phyloP scores from a whole-genome alignment of 1,284 basidiomycete genomes.

The Malassezia furfur region DNA sequence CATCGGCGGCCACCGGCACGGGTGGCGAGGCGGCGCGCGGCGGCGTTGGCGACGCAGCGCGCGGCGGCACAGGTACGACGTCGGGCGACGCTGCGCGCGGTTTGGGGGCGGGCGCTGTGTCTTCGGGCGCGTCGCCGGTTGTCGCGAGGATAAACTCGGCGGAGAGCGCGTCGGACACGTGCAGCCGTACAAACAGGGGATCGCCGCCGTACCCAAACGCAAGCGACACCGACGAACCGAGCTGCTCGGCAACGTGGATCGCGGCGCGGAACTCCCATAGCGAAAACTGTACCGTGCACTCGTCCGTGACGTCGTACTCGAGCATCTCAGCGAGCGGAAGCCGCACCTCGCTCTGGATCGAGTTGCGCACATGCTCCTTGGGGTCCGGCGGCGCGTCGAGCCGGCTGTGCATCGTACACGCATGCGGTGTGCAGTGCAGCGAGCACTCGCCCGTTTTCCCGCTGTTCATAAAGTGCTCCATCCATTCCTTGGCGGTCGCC shows the following conservation, averaged over 20 bases:
- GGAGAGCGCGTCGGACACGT: constrained; percentile 12
- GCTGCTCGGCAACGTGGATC: constrained; percentile 21
- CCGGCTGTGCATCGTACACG: constrained; percentile 22
- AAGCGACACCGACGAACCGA: constrained; percentile 19
- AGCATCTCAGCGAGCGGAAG: constrained; percentile 23
- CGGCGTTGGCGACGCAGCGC: no score
- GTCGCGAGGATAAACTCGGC: constrained; percentile 35
- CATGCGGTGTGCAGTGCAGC: constrained; percentile 15
- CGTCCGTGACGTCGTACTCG: constrained; percentile 20
- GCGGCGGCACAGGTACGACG: no score
- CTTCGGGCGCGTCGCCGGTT: constrained; percentile 5
- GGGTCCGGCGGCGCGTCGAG: constrained; percentile 12
- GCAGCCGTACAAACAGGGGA: constrained; percentile 27
- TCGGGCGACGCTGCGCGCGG: no score
- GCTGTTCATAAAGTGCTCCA: constrained; percentile 27
- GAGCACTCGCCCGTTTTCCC: constrained; percentile 27
- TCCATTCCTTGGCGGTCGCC: constrained; percentile 27
- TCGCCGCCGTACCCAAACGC: constrained; percentile 29
- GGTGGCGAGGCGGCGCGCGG: no score
- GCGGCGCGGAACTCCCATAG: constrained; percentile 33
- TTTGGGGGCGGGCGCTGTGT: no score
- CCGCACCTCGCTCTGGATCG: constrained; percentile 28
- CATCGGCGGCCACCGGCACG: neutral
- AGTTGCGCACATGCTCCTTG: constrained; percentile 7
- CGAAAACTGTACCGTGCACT: constrained; percentile 23